Evolutionary conservation across 495 filamentous ascomycete species (phyloP), one percentile per base, ranked within the genome.

Genomic region (Choiromyces venosus): DNA sequence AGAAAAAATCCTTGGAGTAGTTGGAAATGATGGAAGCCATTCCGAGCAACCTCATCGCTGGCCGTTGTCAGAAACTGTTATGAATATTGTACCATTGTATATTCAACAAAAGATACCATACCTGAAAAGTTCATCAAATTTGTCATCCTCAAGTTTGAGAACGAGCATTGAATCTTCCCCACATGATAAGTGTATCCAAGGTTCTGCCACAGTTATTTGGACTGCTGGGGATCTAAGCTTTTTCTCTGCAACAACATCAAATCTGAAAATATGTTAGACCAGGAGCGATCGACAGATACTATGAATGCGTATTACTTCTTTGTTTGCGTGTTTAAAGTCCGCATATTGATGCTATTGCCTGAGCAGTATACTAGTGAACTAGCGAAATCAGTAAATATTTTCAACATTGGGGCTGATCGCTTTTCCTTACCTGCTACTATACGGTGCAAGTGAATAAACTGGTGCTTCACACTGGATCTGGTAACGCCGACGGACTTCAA

Each of bases 131-230:
- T 76, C 79, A 36, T 67, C 71, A 33, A 81, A 73, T 10, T 42
- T 66, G 21, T 68, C 56, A 46, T 74, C 68, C 40, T 81, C 79
- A 66, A 77, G 79, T 56, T 76, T 81, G 35, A 81, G 69, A 44
- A 81, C 71, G 2, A 81, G 70, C 69, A 81, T 72, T 39, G 79
- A 81, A 61, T 81, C 79, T 42, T 56, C 67, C 10, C 76, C 75
- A 61, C 79, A 81, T 4, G 79, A 81, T 21, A 81, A 70, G 40
- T 81, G 72, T 52, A 81, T 81, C n/a, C 76, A 75, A 36, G 76
- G 76, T 33, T 77, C 79, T n/a, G 69, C 67, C 21, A 81, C 79
- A n/a, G 79, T 80, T 25, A 81, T 81, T 39, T 81, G 76, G 46
- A 81, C 79, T 14, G 79, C 79, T 38, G 74, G 69, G 10, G 79